These are phyloP conservation scores for Saturnispora saitoi DNA, from an alignment of 805 yeast species.

Conservation along the genomic window DNA sequence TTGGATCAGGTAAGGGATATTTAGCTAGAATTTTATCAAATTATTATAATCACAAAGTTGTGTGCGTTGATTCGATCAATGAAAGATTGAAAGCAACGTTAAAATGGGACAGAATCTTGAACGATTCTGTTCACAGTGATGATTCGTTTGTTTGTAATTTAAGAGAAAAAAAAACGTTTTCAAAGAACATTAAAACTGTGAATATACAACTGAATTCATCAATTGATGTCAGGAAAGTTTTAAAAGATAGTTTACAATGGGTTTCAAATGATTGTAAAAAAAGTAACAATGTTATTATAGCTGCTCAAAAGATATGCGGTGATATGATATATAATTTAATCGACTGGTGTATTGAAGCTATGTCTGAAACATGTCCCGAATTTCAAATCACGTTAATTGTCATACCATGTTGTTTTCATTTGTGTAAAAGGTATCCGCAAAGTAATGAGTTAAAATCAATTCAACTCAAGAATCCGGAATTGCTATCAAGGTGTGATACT, in stretches of 20 bases:
- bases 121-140: slow-evolving; percentile 3
- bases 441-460: background rate
- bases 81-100: slow-evolving; percentile 18
- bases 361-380: background rate
- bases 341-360: background rate
- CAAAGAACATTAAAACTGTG: slow-evolving; percentile 14
- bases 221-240: slow-evolving; percentile 9
- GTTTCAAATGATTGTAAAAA: background rate
- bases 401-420: slow-evolving; percentile 7
- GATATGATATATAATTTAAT: slow-evolving; percentile 18
- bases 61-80: slow-evolving; percentile 20
- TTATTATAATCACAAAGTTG: slow-evolving; percentile 11
- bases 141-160: background rate
- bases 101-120: slow-evolving; percentile 18
- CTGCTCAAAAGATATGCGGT: slow-evolving; percentile 24
- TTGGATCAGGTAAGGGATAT: slow-evolving; percentile 29
- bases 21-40: slow-evolving; percentile 20
- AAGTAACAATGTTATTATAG: slow-evolving; percentile 10
- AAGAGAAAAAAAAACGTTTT: background rate
- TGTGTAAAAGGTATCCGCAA: background rate
- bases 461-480: background rate
- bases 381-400: background rate
- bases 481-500: background rate
- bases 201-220: slow-evolving; percentile 1
- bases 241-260: slow-evolving; percentile 1